Conservation (phyloP, 306 rosid genomes). For the Citrullus amarus region DNA sequence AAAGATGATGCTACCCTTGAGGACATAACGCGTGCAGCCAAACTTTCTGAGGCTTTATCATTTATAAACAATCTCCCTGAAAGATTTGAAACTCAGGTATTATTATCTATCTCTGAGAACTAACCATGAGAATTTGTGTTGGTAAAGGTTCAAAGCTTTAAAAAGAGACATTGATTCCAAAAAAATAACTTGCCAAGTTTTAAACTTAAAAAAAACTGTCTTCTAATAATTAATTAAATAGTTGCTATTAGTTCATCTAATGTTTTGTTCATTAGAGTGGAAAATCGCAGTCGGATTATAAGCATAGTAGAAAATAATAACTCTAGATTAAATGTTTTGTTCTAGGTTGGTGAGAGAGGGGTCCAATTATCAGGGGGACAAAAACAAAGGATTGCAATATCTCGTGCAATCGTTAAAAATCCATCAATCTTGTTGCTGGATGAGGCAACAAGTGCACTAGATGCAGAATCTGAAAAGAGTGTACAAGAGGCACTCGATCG, state of each 20-base stretch:
- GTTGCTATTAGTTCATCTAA: neutral
- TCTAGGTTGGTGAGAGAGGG: constrained; percentile 96
- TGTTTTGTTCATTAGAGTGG: neutral
- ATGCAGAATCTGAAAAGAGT: constrained; percentile 89
- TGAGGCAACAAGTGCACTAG: constrained; percentile 96
- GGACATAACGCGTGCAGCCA: constrained; percentile 67
- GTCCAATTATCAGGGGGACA: constrained; percentile 95
- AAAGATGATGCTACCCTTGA: constrained; percentile 80
- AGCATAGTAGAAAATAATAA: neutral
- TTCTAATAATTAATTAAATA: neutral
- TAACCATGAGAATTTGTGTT: neutral
- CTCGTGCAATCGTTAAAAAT: constrained; percentile 85
- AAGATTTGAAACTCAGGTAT: constrained; percentile 84
- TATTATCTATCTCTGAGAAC: neutral
- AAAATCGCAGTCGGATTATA: no score
- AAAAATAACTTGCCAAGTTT: neutral
- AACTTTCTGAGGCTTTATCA: constrained; percentile 77
- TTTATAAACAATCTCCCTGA: constrained; percentile 88
- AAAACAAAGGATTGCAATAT: constrained; percentile 87
- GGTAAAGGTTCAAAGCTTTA: neutral
- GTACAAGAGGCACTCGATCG: constrained; percentile 98
- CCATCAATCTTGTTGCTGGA: constrained; percentile 75
- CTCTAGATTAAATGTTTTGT: constrained; percentile 4
- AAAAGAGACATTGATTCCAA: neutral
- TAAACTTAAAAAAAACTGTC: neutral